Conservation (phyloP, 495 filamentous ascomycete species). For the Saxophila tyrrhenica region DNA sequence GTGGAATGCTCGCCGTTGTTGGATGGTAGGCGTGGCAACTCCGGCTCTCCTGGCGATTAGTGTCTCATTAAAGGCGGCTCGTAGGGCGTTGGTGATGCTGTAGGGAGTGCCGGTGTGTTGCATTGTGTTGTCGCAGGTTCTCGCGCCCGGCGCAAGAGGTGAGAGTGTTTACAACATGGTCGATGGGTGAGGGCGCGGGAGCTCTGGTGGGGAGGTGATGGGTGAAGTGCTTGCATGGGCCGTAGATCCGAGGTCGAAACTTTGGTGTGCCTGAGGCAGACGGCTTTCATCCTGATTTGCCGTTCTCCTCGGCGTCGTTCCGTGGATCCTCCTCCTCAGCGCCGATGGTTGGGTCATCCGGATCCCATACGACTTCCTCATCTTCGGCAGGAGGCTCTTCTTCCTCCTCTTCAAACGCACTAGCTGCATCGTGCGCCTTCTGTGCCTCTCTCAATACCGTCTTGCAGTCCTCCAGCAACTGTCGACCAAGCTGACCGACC, state of each 20-base stretch:
- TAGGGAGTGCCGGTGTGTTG: slow-evolving; percentile 8
- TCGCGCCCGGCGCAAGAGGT: slow-evolving; percentile 5
- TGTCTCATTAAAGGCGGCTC: slow-evolving; percentile 6
- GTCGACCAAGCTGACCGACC: too few species aligned
- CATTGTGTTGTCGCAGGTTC: neutral
- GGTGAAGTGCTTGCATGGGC: neutral
- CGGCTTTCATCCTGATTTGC: too few species aligned
- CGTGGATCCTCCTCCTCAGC: too few species aligned
- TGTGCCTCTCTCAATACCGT: too few species aligned
- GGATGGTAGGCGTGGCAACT: neutral
- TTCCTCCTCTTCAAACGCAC: too few species aligned
- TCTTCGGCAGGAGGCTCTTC: too few species aligned
- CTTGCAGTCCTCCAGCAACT: too few species aligned
- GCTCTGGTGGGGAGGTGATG: neutral
- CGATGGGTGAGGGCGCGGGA: neutral
- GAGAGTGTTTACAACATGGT: neutral
- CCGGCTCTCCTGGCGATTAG: neutral
- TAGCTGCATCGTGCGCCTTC: too few species aligned
- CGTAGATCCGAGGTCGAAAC: neutral
- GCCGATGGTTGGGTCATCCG: too few species aligned
- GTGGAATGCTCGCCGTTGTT: slow-evolving; percentile 56
- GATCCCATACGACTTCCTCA: too few species aligned
- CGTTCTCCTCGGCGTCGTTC: too few species aligned
- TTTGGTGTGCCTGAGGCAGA: too few species aligned
- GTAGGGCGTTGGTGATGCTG: slow-evolving; percentile 13